Evolutionary conservation across 352 stramenopile species (phyloP), one percentile per base, ranked within the genome.

Genomic region (Hyaloperonospora brassicae): DNA sequence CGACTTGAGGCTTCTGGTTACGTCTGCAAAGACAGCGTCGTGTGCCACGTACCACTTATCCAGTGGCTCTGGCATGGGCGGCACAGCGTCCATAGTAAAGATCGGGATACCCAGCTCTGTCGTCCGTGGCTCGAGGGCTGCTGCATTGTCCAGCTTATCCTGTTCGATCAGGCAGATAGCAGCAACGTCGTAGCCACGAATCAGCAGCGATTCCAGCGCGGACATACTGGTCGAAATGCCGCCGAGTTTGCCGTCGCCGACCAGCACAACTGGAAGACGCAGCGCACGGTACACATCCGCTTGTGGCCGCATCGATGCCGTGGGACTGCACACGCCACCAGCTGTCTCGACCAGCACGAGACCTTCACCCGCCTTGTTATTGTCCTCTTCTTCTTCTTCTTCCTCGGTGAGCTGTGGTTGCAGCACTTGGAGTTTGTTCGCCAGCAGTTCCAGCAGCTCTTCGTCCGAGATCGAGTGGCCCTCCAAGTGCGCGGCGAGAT

Each of bases 241-340:
- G 49, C 96, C 96, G 5, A 99, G 79, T 54, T 92, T 90, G 38
- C 92, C 93, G 64, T 99, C 96, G n/a, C 96, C 96, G 27, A 98
- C 85, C 7, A 99, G 76, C 52, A 98, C 79, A 4, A 96, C 87
- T 8, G 89, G 91, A 5, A 97, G 68, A 9, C 80, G 69, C 31
- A 98, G 70, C 5, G 79, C 65, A 23, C 87, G 78, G 63, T 98
- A 98, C 43, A 98, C 76, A 62, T 98, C 95, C 17, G 87, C 95
- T 67, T 98, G 95, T 57, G 87, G 86, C 13, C 73, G 80, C 68
- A 90, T 89, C 1, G 73, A 87, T 5, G 78, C 82, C 23, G 83
- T 87, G 9, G 83, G 83, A 38, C 83, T 98, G 56, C 97, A 87
- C 12, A 98, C 93, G 23, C 96, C 96, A 9, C 96, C 96, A 1